A percentile compares a stretch with the other conserved stretches of the same genome.
Conservation (phyloP, 495 filamentous ascomycete genomes). For the Bathelium albidoporum region DNA sequence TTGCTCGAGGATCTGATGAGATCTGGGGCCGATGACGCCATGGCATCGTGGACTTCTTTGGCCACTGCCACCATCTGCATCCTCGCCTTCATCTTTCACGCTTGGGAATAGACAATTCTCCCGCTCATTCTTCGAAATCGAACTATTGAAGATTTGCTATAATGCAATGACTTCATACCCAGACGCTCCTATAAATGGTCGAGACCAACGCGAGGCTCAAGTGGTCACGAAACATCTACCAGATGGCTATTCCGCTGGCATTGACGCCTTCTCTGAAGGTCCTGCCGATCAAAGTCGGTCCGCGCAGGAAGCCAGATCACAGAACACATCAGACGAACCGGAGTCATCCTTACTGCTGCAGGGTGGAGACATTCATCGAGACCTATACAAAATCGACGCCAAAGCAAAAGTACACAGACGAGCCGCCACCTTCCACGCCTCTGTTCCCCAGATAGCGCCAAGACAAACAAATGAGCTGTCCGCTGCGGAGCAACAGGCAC, state of each 20-base stretch:
- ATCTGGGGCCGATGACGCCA: neutral
- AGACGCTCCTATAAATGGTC: neutral
- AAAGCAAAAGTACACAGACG: conserved; percentile 56
- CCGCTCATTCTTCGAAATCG: neutral
- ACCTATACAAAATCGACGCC: conserved; percentile 89
- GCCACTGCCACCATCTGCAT: neutral
- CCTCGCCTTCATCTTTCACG: neutral
- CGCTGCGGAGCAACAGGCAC: conserved; percentile 79
- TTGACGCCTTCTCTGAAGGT: neutral
- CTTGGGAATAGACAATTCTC: neutral
- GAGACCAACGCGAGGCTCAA: neutral
- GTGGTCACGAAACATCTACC: neutral
- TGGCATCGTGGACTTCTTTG: neutral
- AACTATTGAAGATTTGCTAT: neutral
- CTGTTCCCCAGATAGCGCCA: conserved; percentile 50
- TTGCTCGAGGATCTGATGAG: neutral
- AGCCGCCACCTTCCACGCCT: conserved; percentile 73
- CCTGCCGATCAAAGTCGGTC: neutral
- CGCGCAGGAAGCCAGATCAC: neutral
- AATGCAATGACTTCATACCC: neutral
- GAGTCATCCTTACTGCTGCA: conserved; percentile 55
- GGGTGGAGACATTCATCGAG: conserved; percentile 85
- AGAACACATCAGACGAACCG: neutral
- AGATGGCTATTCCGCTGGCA: neutral
- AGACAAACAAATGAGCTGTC: conserved; percentile 47